Base-by-base conservation (phyloP, 306 rosid species). In the Amphicarpaea edgeworthii region DNA sequence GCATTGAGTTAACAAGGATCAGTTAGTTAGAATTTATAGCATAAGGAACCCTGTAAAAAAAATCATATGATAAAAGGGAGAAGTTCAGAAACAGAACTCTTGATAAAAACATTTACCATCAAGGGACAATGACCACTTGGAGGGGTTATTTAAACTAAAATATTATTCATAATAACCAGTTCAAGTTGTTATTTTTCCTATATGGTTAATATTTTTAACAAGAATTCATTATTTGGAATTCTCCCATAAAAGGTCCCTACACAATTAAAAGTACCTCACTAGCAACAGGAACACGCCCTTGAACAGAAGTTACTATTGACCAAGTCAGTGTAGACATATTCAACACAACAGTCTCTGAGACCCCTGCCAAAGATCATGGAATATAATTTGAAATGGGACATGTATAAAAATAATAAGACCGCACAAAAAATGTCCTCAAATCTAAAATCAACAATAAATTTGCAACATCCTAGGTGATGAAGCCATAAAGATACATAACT, bases 271-370 rank as follows among this genome's bases (percentile, higher is more conserved):
- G 26, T 81, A 93, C 98, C 97, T 93, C 98, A 77, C 97, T 90
- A 40, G 98, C 98, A 86, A 93, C 84, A 72, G 97, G 93, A 77
- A 93, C 88, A 15, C 96, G 97, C 63, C 93, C 98, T 85, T 93
- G 85, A 79, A 93, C 96, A 47, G 97, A 85, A 78, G 98, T 87
- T 58, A 91, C 93, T 53, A 89, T 92, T 12, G 97, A 90, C 98
- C 98, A 93, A 68, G 88, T 88, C 75, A 93, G 87, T 0, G 95
- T 88, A 76, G 93, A 87, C 98, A 93, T 90, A 79, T 93, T 93
- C 68, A 93, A 87, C 70, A 86, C 93, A 77, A 82, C 89, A 73
- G 97, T 90, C 83, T 89, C 97, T 0, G 98, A 91, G 77, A 68
- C 98, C 51, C 97, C 98, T 93, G 92, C 82, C 77, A 40, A 76